Conservation (phyloP, 768 basidiomycete species). For the Clavaria fumosa region DNA sequence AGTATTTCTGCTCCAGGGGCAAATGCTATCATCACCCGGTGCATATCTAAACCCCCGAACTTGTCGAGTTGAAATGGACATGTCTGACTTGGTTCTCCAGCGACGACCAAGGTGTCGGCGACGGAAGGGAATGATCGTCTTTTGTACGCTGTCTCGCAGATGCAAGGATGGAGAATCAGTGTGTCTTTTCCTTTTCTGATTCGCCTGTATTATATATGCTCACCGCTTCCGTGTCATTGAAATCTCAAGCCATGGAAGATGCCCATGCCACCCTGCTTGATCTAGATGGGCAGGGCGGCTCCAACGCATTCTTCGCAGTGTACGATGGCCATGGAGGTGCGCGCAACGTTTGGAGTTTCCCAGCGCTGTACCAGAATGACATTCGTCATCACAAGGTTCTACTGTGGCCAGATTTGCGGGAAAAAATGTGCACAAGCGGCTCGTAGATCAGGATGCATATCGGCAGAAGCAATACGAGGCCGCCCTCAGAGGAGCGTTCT, state of each 20-base stretch:
- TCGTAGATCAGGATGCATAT: conserved; percentile 61
- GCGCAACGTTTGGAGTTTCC: conserved; percentile 6
- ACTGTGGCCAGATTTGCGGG: conserved; percentile 83
- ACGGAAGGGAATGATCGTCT: conserved; percentile 55
- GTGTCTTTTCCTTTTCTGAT: conserved; percentile 25
- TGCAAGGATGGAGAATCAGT: conserved; percentile 99
- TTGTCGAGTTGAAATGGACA: conserved; percentile 1
- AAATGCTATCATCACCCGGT: conserved; percentile 77
- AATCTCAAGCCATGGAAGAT: conserved; percentile 83
- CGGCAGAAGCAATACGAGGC: conserved; percentile 50
- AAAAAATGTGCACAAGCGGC: conserved; percentile 63
- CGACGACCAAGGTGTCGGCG: conserved; percentile 69
- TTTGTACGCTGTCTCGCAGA: conserved; percentile 74
- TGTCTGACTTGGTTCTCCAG: conserved; percentile 24
- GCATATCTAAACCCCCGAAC: conserved; percentile 14
- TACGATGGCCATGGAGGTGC: conserved; percentile 97
- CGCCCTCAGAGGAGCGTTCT: conserved; percentile 77
- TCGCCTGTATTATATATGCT: not conserved
- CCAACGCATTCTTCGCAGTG: conserved; percentile 84
- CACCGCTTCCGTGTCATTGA: not conserved
- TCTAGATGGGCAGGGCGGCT: conserved; percentile 34
- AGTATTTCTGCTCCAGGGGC: too few relatives aligned
- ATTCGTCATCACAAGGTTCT: conserved; percentile 34
- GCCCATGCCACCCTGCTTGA: conserved; percentile 67
- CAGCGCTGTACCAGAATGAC: conserved; percentile 3